phyloP scores from a whole-genome alignment of 371 early-diverging fungal genomes.

The Syncephalis fuscata region DNA sequence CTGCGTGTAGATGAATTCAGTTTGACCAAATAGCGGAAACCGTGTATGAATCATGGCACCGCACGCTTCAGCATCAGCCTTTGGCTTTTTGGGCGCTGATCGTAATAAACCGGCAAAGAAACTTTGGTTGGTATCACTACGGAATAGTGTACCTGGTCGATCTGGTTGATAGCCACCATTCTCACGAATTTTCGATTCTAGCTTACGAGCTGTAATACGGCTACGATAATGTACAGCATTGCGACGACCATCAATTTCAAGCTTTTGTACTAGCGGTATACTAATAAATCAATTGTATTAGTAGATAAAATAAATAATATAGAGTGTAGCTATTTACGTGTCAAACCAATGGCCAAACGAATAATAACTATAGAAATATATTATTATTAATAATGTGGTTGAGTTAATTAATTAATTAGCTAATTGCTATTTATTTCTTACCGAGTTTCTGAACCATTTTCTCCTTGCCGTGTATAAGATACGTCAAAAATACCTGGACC shows the following conservation, averaged over 20 bases:
- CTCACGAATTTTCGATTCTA: conserved; percentile 39
- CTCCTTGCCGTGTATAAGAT: not conserved
- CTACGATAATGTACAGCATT: conserved; percentile 37
- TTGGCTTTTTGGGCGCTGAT: conserved; percentile 17
- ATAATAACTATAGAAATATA: conserved; percentile 37
- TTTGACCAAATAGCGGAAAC: too few relatives aligned
- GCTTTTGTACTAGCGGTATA: conserved; percentile 36
- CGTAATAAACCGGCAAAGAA: conserved; percentile 35
- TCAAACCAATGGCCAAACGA: conserved; percentile 58
- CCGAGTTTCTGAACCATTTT: conserved; percentile 17
- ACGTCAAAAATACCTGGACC: conserved; percentile 46
- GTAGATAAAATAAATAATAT: too few relatives aligned
- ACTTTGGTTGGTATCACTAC: conserved; percentile 46
- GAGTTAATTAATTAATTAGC: conserved; percentile 21
- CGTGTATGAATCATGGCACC: too few relatives aligned
- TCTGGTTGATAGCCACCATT: conserved; percentile 46
- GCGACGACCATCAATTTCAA: conserved; percentile 32
- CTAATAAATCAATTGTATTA: conserved; percentile 7
- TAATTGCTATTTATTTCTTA: conserved; percentile 35
- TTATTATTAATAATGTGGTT: too few relatives aligned
- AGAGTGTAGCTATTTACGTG: conserved; percentile 32
- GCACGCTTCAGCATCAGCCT: too few relatives aligned
- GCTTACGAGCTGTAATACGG: conserved; percentile 32
- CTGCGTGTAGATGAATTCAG: too few relatives aligned
- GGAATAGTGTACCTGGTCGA: conserved; percentile 45